Conservation (phyloP, 208 protist genomes). For the Cochliopodium minus region DNA sequence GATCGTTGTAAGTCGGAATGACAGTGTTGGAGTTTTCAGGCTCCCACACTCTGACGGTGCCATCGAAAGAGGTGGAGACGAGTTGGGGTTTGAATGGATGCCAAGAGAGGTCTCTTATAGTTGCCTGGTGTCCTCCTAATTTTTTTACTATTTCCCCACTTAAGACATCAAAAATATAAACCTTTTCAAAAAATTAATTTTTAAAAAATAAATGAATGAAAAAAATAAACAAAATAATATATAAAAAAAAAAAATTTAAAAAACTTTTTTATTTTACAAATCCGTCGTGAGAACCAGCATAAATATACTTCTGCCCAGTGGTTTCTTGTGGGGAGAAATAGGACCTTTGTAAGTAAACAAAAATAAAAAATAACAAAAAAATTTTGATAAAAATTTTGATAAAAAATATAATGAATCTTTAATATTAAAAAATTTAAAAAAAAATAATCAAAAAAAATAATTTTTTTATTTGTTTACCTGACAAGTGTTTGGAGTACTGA, state of each 20-base stretch:
- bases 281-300: conserved; percentile 16
- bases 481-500: conserved; percentile 1
- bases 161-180: conserved; percentile 1
- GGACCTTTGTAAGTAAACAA: conserved; percentile 16
- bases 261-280: no score
- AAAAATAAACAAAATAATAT: no score
- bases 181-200: no score
- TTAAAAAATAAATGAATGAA: no score
- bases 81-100: conserved; percentile 1
- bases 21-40: not conserved
- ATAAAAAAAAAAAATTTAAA: no score
- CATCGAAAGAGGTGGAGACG: conserved; percentile 6
- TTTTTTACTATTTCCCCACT: conserved; percentile 2
- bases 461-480: not conserved
- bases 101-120: conserved; percentile 11
- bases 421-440: no score
- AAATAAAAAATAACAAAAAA: no score
- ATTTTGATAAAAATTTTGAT: no score
- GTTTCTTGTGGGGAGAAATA: conserved; percentile 13
- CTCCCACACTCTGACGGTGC: not conserved
- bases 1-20: not conserved
- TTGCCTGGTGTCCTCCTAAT: not conserved
- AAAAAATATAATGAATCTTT: no score
- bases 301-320: conserved; percentile 22
- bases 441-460: no score